Evolutionary conservation across 768 basidiomycete genomes (phyloP).

Genomic region (Boletus vermiculosoides): DNA sequence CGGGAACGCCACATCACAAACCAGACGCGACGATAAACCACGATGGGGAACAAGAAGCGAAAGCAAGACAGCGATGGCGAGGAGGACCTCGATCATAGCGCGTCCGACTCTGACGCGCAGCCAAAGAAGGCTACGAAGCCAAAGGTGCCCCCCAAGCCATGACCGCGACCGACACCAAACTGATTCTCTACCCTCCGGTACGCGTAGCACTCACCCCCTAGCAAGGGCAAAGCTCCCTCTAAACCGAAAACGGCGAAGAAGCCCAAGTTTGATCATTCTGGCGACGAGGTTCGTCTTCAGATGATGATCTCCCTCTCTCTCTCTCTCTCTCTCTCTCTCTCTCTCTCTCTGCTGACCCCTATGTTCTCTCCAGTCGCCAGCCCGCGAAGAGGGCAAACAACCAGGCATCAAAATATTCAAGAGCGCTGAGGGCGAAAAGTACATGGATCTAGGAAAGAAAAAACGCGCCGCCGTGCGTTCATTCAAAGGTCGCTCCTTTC

Average conservation of each 20-base stretch:
- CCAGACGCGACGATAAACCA: neutral
- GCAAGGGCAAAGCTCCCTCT: constrained; percentile 15
- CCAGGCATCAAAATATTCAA: constrained; percentile 10
- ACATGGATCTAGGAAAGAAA: constrained; percentile 69
- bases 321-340: too few species aligned
- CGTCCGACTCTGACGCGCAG: constrained; percentile 18
- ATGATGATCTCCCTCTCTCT: neutral
- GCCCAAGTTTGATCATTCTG: constrained; percentile 25
- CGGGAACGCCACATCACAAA: neutral
- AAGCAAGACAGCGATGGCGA: neutral
- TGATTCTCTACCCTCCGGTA: neutral
- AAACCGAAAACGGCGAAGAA: constrained; percentile 36
- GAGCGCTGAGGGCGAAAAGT: constrained; percentile 40
- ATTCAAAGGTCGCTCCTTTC: constrained; percentile 42
- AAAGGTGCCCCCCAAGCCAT: constrained; percentile 13
- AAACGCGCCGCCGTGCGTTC: constrained; percentile 57
- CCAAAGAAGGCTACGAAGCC: neutral
- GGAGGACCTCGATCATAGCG: constrained; percentile 9
- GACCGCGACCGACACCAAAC: neutral
- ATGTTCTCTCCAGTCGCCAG: constrained; percentile 14
- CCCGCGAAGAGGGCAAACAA: constrained; percentile 1
- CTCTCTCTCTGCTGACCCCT: constrained; percentile 14
- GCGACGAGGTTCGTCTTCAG: constrained; percentile 9
- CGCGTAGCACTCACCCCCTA: neutral
- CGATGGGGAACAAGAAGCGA: constrained; percentile 2